Evolutionary conservation across 2,329 filamentous ascomycete genomes (phyloP).

Genomic region (Pseudogymnoascus sp.): DNA sequence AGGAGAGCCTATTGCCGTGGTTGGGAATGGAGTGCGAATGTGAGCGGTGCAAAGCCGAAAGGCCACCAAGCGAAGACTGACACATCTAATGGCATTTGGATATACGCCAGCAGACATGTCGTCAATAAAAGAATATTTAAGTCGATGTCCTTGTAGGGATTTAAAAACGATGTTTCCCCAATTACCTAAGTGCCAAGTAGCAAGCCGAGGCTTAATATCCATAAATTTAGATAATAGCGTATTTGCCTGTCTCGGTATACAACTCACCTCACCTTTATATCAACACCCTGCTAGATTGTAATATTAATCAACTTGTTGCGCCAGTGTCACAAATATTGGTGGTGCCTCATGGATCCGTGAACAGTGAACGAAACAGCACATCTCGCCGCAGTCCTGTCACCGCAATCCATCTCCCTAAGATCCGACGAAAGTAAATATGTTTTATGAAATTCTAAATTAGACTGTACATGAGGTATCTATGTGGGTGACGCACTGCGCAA

Average conservation of each 20-base stretch:
- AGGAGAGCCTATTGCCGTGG: conserved; percentile 13
- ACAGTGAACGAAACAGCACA: not conserved
- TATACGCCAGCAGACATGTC: not conserved
- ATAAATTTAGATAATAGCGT: conserved; percentile 2
- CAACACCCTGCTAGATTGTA: not conserved
- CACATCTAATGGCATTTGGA: not conserved
- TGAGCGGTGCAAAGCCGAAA: conserved; percentile 2
- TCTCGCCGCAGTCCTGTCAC: not conserved
- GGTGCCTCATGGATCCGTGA: not conserved
- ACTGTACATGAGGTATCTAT: not conserved
- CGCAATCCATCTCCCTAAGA: not conserved
- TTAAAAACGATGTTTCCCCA: not conserved
- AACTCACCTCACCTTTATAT: not conserved
- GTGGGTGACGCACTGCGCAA: not conserved
- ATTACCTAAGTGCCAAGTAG: not conserved
- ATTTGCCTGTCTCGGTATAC: not conserved
- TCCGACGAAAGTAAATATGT: not conserved
- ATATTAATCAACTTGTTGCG: not conserved
- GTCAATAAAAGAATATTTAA: not conserved
- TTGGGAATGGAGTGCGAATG: conserved; percentile 13
- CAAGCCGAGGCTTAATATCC: not conserved
- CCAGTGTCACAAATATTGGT: not conserved
- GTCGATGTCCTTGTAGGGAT: not conserved
- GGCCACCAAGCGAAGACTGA: not conserved
- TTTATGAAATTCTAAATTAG: not conserved